A percentile compares a stretch with the other conserved stretches of the same genome.
Conservation (phyloP, 768 basidiomycete species). For the Boletus rubescentipes region DNA sequence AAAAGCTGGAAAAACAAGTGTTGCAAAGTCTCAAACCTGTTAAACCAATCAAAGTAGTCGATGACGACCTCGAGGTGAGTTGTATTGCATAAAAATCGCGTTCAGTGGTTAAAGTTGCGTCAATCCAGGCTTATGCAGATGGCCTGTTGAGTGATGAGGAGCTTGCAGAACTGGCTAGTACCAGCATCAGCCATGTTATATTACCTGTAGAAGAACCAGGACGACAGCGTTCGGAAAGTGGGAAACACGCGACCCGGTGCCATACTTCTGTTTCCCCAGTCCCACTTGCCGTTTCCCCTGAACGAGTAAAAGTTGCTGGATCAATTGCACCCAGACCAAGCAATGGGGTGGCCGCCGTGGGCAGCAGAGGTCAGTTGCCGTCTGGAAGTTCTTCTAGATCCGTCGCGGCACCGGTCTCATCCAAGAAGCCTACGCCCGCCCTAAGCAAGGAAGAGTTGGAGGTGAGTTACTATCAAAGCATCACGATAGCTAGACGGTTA, state of each 20-base stretch:
- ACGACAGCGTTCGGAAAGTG: not conserved
- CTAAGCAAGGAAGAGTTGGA: slow-evolving; percentile 22
- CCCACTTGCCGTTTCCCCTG: not conserved
- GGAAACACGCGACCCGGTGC: not conserved
- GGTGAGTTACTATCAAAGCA: slow-evolving; percentile 11
- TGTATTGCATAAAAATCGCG: not conserved
- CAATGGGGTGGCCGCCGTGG: not conserved
- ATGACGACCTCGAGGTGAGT: slow-evolving; percentile 23
- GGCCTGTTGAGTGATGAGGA: slow-evolving; percentile 38
- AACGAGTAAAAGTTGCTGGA: not conserved
- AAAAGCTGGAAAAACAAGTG: slow-evolving; percentile 18
- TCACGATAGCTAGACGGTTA: not conserved
- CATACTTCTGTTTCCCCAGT: not conserved
- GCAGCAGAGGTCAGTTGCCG: not conserved
- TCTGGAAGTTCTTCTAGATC: not conserved
- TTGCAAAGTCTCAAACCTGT: slow-evolving; percentile 13
- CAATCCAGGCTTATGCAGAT: slow-evolving; percentile 32
- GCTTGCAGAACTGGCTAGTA: slow-evolving; percentile 22
- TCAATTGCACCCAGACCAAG: not conserved
- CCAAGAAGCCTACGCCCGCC: not conserved
- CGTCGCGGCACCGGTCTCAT: not conserved
- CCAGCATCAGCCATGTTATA: not conserved
- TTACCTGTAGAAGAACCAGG: not conserved
- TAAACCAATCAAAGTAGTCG: not conserved
- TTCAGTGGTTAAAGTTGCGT: slow-evolving; percentile 5